phyloP scores from a whole-genome alignment of 169 alveolate genomes.

The Plasmodium adleri region DNA sequence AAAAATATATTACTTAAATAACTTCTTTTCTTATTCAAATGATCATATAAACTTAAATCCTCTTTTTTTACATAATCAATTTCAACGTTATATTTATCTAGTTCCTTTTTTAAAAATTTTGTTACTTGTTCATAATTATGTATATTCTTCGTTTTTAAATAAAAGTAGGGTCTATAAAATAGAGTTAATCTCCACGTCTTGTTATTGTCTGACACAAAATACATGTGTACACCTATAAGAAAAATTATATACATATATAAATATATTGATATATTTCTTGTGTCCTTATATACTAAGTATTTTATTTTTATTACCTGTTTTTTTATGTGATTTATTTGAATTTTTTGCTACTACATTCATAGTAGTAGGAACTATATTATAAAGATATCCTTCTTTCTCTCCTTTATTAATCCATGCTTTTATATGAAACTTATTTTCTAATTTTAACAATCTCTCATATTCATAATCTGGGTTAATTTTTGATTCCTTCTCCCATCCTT shows the following conservation, averaged over 20 bases:
- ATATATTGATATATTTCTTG: not conserved
- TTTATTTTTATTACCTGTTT: conserved; percentile 42
- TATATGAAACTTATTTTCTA: conserved; percentile 52
- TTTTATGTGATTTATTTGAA: conserved; percentile 48
- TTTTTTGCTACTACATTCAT: conserved; percentile 81
- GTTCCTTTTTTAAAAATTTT: conserved; percentile 41
- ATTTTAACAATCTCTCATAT: conserved; percentile 34
- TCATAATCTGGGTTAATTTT: conserved; percentile 70
- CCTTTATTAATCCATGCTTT: conserved; percentile 80
- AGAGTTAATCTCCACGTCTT: conserved; percentile 78
- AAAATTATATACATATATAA: not conserved
- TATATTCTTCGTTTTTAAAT: conserved; percentile 84
- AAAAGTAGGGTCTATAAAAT: conserved; percentile 93
- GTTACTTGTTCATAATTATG: conserved; percentile 83
- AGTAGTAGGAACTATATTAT: conserved; percentile 88
- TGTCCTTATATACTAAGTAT: not conserved
- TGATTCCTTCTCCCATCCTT: conserved; percentile 74
- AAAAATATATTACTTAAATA: conserved; percentile 82
- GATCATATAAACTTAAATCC: conserved; percentile 90
- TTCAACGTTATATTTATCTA: conserved; percentile 61
- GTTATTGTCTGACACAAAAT: conserved; percentile 70
- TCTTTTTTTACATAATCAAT: conserved; percentile 86
- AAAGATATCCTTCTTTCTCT: conserved; percentile 87
- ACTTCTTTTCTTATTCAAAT: conserved; percentile 90
- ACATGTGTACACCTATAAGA: conserved; percentile 57